A percentile compares a stretch with the other conserved stretches of the same genome.
phyloP scores from a whole-genome alignment of 139 green algal genomes.

The Helicosporidium sp. region DNA sequence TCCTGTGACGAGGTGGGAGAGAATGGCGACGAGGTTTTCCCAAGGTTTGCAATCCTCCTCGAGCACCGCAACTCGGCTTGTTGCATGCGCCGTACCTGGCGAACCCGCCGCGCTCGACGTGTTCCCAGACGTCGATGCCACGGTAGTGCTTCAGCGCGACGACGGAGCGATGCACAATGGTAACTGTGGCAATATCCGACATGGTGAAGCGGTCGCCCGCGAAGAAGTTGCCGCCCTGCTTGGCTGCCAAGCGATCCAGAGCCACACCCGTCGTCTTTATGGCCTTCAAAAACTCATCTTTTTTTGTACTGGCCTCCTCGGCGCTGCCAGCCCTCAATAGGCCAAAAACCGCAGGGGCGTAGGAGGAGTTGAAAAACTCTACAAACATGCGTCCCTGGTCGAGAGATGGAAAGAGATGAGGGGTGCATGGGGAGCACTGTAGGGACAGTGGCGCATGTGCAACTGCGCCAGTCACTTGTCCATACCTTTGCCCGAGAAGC shows the following conservation, averaged over 20 bases:
- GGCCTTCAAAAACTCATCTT: no score
- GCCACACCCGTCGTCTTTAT: background rate
- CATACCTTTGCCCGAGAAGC: background rate
- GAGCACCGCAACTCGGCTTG: background rate
- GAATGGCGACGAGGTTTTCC: background rate
- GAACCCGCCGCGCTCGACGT: background rate
- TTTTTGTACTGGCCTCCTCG: no score
- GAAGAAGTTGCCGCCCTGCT: constrained; percentile 8
- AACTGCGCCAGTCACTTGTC: background rate
- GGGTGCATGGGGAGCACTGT: no score
- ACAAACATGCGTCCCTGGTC: constrained; percentile 5
- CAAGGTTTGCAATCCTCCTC: background rate
- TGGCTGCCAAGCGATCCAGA: background rate
- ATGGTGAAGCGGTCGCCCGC: constrained; percentile 2
- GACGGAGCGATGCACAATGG: constrained; percentile 6
- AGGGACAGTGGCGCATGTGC: background rate
- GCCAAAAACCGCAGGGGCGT: background rate
- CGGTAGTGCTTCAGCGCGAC: constrained; percentile 2
- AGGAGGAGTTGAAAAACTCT: background rate
- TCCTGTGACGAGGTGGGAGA: background rate
- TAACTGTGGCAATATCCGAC: constrained; percentile 1
- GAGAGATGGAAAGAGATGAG: background rate
- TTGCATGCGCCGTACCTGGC: constrained; percentile 6
- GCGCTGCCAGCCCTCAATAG: background rate
- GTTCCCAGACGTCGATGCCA: constrained; percentile 1